A percentile compares a stretch with the other conserved stretches of the same genome.
Conservation (phyloP, 192 early-diverging fungal species). For the Blastocladiella britannica region DNA sequence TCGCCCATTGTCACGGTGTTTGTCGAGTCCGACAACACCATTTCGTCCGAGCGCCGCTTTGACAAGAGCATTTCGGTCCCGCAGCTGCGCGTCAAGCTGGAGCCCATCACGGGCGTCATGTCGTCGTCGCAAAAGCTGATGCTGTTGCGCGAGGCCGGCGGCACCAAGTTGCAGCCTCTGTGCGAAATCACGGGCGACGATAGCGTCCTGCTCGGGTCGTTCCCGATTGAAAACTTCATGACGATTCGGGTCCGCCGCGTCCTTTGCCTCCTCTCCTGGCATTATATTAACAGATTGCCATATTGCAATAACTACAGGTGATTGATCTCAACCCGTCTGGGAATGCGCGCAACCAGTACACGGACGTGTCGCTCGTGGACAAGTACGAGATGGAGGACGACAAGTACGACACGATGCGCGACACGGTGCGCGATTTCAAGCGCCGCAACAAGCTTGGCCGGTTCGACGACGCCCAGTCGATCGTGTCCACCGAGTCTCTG, state of each 20-base stretch:
- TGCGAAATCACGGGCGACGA: conserved; percentile 31
- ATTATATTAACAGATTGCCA: neutral
- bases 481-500: conserved; percentile 14
- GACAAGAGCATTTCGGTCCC: conserved; percentile 46
- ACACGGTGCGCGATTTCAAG: conserved; percentile 77
- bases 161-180: too few species aligned
- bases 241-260: conserved; percentile 37
- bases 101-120: conserved; percentile 79
- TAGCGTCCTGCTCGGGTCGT: conserved; percentile 60
- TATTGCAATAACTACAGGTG: conserved; percentile 23
- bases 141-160: conserved; percentile 30
- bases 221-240: conserved; percentile 65
- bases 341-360: conserved; percentile 44
- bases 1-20: conserved; percentile 79
- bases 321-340: conserved; percentile 41
- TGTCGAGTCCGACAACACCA: conserved; percentile 55
- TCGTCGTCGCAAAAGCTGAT: conserved; percentile 36
- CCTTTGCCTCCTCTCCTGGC: neutral
- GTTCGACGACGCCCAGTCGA: conserved; percentile 41
- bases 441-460: conserved; percentile 69
- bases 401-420: conserved; percentile 55
- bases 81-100: conserved; percentile 60
- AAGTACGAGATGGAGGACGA: conserved; percentile 82
- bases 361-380: conserved; percentile 71
- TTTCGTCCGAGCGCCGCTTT: conserved; percentile 66